Evolutionary conservation across 768 basidiomycete species (phyloP).

Genomic region (Podaxis mareebaensis): DNA sequence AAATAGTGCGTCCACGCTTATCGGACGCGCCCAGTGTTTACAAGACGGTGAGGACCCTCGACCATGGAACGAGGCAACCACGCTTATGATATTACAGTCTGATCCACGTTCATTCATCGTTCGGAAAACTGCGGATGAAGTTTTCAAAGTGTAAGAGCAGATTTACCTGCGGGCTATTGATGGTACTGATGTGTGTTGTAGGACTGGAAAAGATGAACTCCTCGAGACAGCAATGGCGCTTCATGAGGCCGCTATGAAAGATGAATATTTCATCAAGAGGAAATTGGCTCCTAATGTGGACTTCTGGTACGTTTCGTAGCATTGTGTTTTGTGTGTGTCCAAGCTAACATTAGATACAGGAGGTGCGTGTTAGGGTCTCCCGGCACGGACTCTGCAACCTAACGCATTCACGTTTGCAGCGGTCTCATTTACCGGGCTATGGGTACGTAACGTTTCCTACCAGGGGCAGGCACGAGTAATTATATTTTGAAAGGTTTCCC

Average conservation of each 20-base stretch:
- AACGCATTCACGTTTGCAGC: slow-evolving; percentile 35
- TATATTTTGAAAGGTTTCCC: slow-evolving; percentile 69
- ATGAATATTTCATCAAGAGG: slow-evolving; percentile 84
- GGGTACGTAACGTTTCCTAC: slow-evolving; percentile 48
- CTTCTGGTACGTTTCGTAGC: slow-evolving; percentile 63
- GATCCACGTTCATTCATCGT: slow-evolving; percentile 92
- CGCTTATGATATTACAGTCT: slow-evolving; percentile 47
- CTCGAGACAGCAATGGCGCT: slow-evolving; percentile 88
- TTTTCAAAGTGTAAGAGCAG: slow-evolving; percentile 75
- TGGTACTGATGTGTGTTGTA: slow-evolving; percentile 25
- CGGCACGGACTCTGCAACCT: neutral
- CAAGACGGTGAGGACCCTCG: slow-evolving; percentile 54
- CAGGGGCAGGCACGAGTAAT: neutral
- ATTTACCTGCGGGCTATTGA: neutral
- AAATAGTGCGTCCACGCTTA: slow-evolving; percentile 2
- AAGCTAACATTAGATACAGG: slow-evolving; percentile 37
- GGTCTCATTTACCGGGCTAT: slow-evolving; percentile 91
- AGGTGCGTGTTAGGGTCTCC: slow-evolving; percentile 33
- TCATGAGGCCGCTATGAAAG: slow-evolving; percentile 86
- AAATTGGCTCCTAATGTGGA: slow-evolving; percentile 89
- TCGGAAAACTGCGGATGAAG: slow-evolving; percentile 86
- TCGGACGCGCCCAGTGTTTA: slow-evolving; percentile 44
- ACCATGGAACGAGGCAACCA: neutral
- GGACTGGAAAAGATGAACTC: slow-evolving; percentile 83
- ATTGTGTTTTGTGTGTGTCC: slow-evolving; percentile 11